A percentile compares a stretch with the other conserved stretches of the same genome.
phyloP scores from a whole-genome alignment of 371 early-diverging fungal genomes.

The Mucor plumbeus region DNA sequence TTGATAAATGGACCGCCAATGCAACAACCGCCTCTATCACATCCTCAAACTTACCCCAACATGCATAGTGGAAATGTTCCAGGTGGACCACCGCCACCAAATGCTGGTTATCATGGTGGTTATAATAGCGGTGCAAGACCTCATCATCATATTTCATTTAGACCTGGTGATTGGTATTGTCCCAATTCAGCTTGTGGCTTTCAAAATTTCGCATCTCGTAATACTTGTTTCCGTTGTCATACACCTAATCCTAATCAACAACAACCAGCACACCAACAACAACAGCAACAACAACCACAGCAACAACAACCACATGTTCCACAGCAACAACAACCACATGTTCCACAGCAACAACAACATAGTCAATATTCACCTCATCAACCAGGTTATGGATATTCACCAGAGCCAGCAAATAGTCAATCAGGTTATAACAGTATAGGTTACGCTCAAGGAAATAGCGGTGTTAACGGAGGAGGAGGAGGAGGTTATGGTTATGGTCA shows the following conservation, averaged over 20 bases:
- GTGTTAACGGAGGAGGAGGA: conserved; percentile 23
- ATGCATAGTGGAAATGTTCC: background rate
- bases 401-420: conserved; percentile 8
- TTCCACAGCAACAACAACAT: conserved; percentile 2
- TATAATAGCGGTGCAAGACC: conserved; percentile 26
- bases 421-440: conserved; percentile 19
- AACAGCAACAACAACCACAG: conserved; percentile 4
- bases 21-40: conserved; percentile 6
- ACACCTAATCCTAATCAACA: conserved; percentile 52
- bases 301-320: conserved; percentile 17
- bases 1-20: background rate
- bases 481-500: conserved; percentile 28
- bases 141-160: conserved; percentile 45
- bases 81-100: conserved; percentile 9
- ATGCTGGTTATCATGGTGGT: conserved; percentile 24
- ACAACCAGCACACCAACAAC: conserved; percentile 19
- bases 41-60: background rate
- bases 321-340: conserved; percentile 22
- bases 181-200: conserved; percentile 69
- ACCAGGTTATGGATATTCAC: background rate
- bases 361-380: conserved; percentile 22
- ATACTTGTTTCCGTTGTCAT: conserved; percentile 63
- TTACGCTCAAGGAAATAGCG: conserved; percentile 23
- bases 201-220: conserved; percentile 79
- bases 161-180: conserved; percentile 80